Conservation (phyloP, 441 rosid genomes). For the Bruguiera hainesii region DNA sequence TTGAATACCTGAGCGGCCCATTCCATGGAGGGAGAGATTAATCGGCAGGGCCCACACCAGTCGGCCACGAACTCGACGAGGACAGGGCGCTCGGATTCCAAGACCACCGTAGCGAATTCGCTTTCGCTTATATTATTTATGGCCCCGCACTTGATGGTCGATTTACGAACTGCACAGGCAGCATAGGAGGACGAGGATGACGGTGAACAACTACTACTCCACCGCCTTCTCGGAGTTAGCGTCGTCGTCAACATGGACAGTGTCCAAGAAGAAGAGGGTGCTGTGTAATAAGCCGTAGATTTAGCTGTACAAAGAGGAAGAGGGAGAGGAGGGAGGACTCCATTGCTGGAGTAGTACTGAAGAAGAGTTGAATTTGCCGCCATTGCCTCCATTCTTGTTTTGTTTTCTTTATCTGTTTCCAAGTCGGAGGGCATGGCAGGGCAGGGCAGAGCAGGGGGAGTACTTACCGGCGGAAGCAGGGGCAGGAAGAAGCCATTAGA, state of each 20-base stretch:
- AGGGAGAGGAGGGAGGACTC: constrained; percentile 21
- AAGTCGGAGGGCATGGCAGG: no score
- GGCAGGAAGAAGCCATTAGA: no score
- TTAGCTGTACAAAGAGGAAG: constrained; percentile 9
- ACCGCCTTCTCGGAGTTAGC: no score
- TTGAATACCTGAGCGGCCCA: constrained; percentile 50
- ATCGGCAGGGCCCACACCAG: constrained; percentile 91
- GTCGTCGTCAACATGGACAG: no score
- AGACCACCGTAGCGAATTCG: constrained; percentile 51
- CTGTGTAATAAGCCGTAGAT: constrained; percentile 16
- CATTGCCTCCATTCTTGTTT: no score
- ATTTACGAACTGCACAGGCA: neutral
- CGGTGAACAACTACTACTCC: neutral
- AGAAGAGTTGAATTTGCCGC: no score
- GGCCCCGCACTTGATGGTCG: constrained; percentile 28
- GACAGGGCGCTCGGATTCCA: constrained; percentile 66
- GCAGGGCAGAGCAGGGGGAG: no score
- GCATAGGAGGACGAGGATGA: no score
- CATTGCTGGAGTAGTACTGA: no score
- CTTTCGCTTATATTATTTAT: constrained; percentile 43
- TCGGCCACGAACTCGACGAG: constrained; percentile 79
- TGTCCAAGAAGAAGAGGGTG: neutral
- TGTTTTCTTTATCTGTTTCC: no score
- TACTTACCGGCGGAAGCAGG: no score
- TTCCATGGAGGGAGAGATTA: constrained; percentile 73